Percentiles rank a stretch among this genome's conserved stretches.
phyloP scores from a whole-genome alignment of 1,284 basidiomycete species.

The Coniferiporia sulphurascens region DNA sequence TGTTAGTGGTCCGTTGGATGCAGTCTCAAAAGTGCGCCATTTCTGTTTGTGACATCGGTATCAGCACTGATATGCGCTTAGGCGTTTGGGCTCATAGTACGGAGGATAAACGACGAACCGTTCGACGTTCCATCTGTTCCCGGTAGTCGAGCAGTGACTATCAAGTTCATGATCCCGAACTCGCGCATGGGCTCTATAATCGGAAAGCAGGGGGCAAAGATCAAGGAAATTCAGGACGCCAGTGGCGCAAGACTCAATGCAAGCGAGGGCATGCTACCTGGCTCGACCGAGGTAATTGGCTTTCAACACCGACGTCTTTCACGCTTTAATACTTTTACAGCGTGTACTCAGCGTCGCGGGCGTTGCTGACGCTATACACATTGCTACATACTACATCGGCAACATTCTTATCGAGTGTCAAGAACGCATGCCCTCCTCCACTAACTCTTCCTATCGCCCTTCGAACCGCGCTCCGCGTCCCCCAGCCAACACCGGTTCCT shows the following conservation, averaged over 20 bases:
- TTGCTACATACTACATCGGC: constrained; percentile 98
- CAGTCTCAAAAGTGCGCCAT: constrained; percentile 85
- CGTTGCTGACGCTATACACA: constrained; percentile 99
- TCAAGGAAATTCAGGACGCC: constrained; percentile 99
- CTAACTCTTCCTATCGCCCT: constrained; percentile 55
- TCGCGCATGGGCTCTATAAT: constrained; percentile 99
- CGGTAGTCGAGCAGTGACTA: constrained; percentile 95
- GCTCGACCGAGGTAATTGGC: constrained; percentile 85
- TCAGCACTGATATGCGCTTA: constrained; percentile 30
- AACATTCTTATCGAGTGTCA: constrained; percentile 95
- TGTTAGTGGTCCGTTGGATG: constrained; percentile 95
- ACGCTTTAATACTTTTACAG: constrained; percentile 35
- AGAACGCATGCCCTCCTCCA: constrained; percentile 73
- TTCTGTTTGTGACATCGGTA: constrained; percentile 12
- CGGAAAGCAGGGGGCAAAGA: constrained; percentile 95
- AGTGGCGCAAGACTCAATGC: constrained; percentile 95
- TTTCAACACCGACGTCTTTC: constrained; percentile 14
- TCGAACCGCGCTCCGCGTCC: constrained; percentile 48
- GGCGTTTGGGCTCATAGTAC: constrained; percentile 98
- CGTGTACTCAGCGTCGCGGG: constrained; percentile 96
- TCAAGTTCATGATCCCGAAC: constrained; percentile 99
- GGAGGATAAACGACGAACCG: constrained; percentile 98
- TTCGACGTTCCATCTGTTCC: constrained; percentile 97
- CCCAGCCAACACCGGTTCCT: constrained; percentile 48
- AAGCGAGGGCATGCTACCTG: constrained; percentile 96